Percentiles rank a stretch among this genome's conserved stretches.
Evolutionary conservation across 2,329 filamentous ascomycete species (phyloP).

Genomic region (Incumbomyces lentus): DNA sequence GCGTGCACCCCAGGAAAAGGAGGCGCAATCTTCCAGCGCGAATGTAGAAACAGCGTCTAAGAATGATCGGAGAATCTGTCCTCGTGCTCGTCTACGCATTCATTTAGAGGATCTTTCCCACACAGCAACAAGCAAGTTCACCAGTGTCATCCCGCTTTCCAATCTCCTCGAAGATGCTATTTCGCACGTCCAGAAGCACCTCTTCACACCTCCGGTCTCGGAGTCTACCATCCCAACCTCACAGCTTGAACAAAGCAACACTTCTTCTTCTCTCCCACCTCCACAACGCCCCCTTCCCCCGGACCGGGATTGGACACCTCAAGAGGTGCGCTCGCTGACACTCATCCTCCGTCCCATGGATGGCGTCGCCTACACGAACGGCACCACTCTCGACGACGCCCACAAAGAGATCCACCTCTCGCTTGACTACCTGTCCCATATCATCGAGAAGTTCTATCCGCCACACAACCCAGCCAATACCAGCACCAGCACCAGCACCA

Average conservation of each 20-base stretch:
- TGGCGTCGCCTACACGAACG: constrained; percentile 83
- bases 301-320: constrained; percentile 32
- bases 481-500: neutral
- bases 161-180: constrained; percentile 54
- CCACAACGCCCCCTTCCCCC: constrained; percentile 7
- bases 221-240: neutral
- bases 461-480: neutral
- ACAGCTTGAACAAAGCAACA: neutral
- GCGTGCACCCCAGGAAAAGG: neutral
- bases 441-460: constrained; percentile 22
- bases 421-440: constrained; percentile 56
- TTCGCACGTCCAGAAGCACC: constrained; percentile 55
- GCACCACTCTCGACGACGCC: constrained; percentile 64
- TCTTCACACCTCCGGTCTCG: constrained; percentile 46
- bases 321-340: constrained; percentile 71
- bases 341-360: constrained; percentile 67
- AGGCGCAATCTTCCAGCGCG: neutral
- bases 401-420: constrained; percentile 93
- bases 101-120: constrained; percentile 37
- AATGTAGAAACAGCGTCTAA: neutral
- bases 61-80: constrained; percentile 6
- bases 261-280: neutral
- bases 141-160: constrained; percentile 53
- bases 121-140: constrained; percentile 55
- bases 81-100: constrained; percentile 17